phyloP scores from a whole-genome alignment of 352 stramenopile species.

The Pythium vanterpoolii region DNA sequence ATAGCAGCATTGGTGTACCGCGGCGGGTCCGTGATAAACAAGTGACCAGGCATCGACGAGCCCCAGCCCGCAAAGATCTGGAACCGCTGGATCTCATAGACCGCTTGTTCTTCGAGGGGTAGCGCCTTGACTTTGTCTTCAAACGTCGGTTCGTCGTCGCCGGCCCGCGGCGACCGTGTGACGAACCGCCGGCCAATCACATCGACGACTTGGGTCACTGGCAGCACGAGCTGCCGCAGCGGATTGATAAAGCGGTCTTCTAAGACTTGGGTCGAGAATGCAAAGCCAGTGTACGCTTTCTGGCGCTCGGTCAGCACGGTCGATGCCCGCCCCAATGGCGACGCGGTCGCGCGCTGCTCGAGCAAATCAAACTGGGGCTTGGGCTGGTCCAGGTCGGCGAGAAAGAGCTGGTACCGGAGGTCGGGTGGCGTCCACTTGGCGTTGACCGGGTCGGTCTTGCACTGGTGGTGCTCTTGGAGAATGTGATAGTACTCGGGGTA shows the following conservation, averaged over 20 bases:
- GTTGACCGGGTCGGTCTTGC: conserved; percentile 34
- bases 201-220: conserved; percentile 51
- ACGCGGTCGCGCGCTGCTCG: conserved; percentile 32
- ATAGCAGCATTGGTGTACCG: conserved; percentile 77
- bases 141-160: conserved; percentile 35
- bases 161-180: conserved; percentile 11
- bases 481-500: conserved; percentile 87
- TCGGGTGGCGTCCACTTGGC: conserved; percentile 63
- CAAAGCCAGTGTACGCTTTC: conserved; percentile 76
- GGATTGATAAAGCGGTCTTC: conserved; percentile 83
- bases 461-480: conserved; percentile 69
- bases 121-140: conserved; percentile 62
- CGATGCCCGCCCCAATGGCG: conserved; percentile 1
- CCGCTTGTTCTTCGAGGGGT: conserved; percentile 52
- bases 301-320: conserved; percentile 24
- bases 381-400: conserved; percentile 51
- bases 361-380: conserved; percentile 65
- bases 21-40: conserved; percentile 74
- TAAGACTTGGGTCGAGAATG: conserved; percentile 74
- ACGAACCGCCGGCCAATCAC: conserved; percentile 21
- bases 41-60: conserved; percentile 63
- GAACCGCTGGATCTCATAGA: conserved; percentile 84
- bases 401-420: conserved; percentile 65
- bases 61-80: conserved; percentile 85
- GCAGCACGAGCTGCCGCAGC: conserved; percentile 68